phyloP scores from a whole-genome alignment of 441 rosid species.

The Macaranga tanarius region DNA sequence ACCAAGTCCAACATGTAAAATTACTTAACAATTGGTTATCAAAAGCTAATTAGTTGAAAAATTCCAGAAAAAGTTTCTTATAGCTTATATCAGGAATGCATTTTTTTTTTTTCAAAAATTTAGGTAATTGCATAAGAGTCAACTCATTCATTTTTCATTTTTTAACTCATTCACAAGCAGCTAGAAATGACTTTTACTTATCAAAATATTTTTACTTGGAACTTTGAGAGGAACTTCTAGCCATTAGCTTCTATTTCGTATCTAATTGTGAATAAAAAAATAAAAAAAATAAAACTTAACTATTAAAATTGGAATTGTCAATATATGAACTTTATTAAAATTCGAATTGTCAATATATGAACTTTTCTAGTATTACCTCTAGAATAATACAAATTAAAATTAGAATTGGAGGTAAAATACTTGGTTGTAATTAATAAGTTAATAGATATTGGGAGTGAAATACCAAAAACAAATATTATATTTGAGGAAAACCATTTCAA shows the following conservation, averaged over 20 bases:
- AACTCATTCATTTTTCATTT: not conserved
- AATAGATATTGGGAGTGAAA: too few species aligned
- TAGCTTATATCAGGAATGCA: not conserved
- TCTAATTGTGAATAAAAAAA: not conserved
- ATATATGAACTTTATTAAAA: too few species aligned
- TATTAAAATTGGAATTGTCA: too few species aligned
- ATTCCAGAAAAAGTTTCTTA: not conserved
- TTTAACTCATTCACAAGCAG: too few species aligned
- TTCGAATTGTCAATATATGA: too few species aligned
- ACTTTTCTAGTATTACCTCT: too few species aligned
- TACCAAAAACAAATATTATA: too few species aligned
- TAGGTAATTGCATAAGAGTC: not conserved
- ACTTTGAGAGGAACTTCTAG: not conserved
- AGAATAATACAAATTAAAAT: too few species aligned
- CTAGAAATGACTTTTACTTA: not conserved
- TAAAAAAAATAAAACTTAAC: too few species aligned
- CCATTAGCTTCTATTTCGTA: not conserved
- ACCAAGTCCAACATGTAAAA: not conserved
- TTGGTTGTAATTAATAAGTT: too few species aligned
- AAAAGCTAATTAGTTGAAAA: not conserved
- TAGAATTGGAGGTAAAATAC: too few species aligned
- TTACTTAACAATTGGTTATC: not conserved
- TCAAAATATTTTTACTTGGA: not conserved
- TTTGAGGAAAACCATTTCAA: too few species aligned
- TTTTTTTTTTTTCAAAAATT: not conserved